These are phyloP conservation scores for Eremothecium sinecaudum DNA, from an alignment of 1,139 yeast genomes.

Conservation along the genomic window DNA sequence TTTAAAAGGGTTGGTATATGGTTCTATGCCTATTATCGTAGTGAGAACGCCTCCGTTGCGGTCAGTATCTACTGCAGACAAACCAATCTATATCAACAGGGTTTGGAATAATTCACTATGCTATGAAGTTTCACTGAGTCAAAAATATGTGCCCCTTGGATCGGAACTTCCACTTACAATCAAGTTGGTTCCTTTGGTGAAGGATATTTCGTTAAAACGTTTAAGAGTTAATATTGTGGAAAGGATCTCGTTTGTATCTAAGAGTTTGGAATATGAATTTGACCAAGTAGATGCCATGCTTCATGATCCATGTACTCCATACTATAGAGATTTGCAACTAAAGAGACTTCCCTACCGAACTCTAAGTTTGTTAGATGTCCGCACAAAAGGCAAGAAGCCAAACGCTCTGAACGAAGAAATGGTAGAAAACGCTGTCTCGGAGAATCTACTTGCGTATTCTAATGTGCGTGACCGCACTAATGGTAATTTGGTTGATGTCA, in stretches of 20 bases:
- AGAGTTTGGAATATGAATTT: slow-evolving; percentile 44
- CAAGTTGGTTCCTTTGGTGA: slow-evolving; percentile 63
- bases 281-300: slow-evolving; percentile 43
- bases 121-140: slow-evolving; percentile 69
- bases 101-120: slow-evolving; percentile 74
- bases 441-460: slow-evolving; percentile 51
- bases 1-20: slow-evolving; percentile 8
- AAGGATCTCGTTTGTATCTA: slow-evolving; percentile 57
- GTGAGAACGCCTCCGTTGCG: slow-evolving; percentile 76
- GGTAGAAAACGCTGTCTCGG: slow-evolving; percentile 48
- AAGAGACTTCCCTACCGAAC: slow-evolving; percentile 40
- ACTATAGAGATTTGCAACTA: slow-evolving; percentile 24
- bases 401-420: slow-evolving; percentile 53
- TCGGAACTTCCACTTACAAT: slow-evolving; percentile 52
- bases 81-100: slow-evolving; percentile 73
- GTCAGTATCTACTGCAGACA: slow-evolving; percentile 63
- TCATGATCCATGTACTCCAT: slow-evolving; percentile 33
- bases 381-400: slow-evolving; percentile 41
- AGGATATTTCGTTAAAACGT: slow-evolving; percentile 59
- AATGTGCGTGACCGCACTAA: slow-evolving; percentile 33
- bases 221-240: slow-evolving; percentile 66
- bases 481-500: slow-evolving; percentile 20
- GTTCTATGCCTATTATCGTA: slow-evolving; percentile 26
- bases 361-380: slow-evolving; percentile 52
- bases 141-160: slow-evolving; percentile 65